Conservation (phyloP, 2,329 filamentous ascomycete species). For the Thelonectria discophora region DNA sequence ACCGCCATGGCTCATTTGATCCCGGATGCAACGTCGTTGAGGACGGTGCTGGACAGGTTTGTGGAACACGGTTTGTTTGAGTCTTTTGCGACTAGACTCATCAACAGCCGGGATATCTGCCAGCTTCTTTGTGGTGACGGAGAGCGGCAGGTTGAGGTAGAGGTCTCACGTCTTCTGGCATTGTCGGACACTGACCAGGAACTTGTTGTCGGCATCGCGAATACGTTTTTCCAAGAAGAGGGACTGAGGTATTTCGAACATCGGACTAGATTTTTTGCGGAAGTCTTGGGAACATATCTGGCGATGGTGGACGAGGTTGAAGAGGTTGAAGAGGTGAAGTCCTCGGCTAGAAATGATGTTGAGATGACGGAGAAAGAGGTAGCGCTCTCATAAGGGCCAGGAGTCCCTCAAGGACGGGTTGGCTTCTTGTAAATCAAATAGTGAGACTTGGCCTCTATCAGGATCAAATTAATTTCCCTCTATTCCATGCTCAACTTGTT, state of each 20-base stretch:
- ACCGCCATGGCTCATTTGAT: constrained; percentile 17
- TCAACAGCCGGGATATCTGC: constrained; percentile 3
- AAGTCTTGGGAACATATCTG: constrained; percentile 28
- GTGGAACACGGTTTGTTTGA: constrained; percentile 35
- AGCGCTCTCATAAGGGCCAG: too few relatives aligned
- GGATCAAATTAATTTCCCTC: too few relatives aligned
- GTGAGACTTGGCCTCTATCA: too few relatives aligned
- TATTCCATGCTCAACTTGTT: too few relatives aligned
- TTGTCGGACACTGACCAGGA: constrained; percentile 18
- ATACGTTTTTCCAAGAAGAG: constrained; percentile 17
- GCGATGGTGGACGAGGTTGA: not conserved
- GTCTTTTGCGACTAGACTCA: constrained; percentile 20
- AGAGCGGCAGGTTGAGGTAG: not conserved
- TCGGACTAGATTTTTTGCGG: constrained; percentile 31
- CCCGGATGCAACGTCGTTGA: not conserved
- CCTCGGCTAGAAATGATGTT: not conserved
- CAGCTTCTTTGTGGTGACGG: not conserved
- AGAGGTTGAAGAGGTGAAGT: too few relatives aligned
- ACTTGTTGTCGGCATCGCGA: constrained; percentile 11
- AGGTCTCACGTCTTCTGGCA: not conserved
- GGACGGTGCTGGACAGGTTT: constrained; percentile 18
- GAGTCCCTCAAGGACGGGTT: too few relatives aligned
- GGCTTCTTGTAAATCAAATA: too few relatives aligned
- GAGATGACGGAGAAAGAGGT: not conserved
- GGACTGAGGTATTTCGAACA: constrained; percentile 25